Evolutionary conservation across 257 asterid genomes (phyloP).

Genomic region (Mentha longifolia): DNA sequence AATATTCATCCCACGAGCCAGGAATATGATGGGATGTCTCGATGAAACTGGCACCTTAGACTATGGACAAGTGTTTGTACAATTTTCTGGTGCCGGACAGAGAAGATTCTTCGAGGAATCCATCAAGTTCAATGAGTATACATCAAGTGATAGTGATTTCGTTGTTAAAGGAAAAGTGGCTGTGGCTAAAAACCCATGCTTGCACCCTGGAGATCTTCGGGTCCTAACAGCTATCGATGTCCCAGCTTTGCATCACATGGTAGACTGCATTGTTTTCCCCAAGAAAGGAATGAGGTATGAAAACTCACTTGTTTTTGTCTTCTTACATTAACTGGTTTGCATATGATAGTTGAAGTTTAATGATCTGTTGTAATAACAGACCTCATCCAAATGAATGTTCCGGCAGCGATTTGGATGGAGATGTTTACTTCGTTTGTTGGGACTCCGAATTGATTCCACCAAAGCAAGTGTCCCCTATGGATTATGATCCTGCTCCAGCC

Average conservation of each 20-base stretch:
- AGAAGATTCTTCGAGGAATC: conserved; percentile 46
- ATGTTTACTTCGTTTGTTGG: conserved; percentile 92
- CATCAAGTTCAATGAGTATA: conserved; percentile 20
- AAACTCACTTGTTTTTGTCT: conserved; percentile 11
- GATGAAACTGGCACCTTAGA: conserved; percentile 78
- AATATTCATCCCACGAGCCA: conserved; percentile 66
- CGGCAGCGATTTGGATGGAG: conserved; percentile 97
- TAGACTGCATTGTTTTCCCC: conserved; percentile 94
- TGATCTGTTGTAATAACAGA: conserved; percentile 43
- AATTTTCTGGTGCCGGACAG: conserved; percentile 52
- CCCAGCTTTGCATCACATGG: conserved; percentile 71
- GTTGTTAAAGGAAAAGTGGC: conserved; percentile 52
- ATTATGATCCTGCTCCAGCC: conserved; percentile 73
- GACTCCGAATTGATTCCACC: conserved; percentile 77
- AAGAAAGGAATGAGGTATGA: conserved; percentile 69
- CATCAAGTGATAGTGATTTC: conserved; percentile 27
- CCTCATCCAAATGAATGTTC: conserved; percentile 99
- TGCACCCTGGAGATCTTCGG: conserved; percentile 98
- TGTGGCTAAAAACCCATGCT: conserved; percentile 94
- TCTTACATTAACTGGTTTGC: background rate
- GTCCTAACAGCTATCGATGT: conserved; percentile 65
- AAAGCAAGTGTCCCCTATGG: conserved; percentile 60
- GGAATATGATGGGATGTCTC: conserved; percentile 91
- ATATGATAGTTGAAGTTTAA: background rate
- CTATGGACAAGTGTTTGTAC: conserved; percentile 90